A percentile compares a stretch with the other conserved stretches of the same genome.
Conservation (phyloP, 2,329 filamentous ascomycete species). For the Myriangium duriaei region DNA sequence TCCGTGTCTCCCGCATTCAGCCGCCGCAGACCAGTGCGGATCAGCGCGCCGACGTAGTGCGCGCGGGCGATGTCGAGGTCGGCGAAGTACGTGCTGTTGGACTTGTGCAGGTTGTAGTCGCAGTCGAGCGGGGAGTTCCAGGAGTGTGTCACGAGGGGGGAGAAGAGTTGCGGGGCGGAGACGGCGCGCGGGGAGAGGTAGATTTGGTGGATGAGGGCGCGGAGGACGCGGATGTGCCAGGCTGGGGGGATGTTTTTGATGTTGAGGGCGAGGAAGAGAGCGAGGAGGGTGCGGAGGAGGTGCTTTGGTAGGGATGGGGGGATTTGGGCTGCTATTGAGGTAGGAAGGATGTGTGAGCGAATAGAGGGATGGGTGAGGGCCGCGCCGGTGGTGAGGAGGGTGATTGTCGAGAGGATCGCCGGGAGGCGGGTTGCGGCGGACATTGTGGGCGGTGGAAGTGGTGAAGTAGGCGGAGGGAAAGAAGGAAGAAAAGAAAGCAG, state of each 20-base stretch:
- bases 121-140: constrained; percentile 62
- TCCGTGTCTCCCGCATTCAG: constrained; percentile 24
- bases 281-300: constrained; percentile 1
- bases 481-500: no score
- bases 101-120: constrained; percentile 78
- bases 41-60: constrained; percentile 54
- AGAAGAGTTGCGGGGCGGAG: constrained; percentile 55
- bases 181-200: constrained; percentile 32
- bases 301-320: constrained; percentile 1
- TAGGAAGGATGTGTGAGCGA: constrained; percentile 3
- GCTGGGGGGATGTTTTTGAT: constrained; percentile 8
- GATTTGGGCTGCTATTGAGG: constrained; percentile 1
- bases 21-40: constrained; percentile 32
- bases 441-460: not conserved
- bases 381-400: not conserved
- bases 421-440: not conserved
- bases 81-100: constrained; percentile 74
- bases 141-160: constrained; percentile 53
- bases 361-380: constrained; percentile 5
- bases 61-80: constrained; percentile 76
- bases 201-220: constrained; percentile 34
- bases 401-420: not conserved
- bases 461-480: no score
- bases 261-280: constrained; percentile 5
- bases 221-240: constrained; percentile 28